Conservation (phyloP, 371 early-diverging fungal genomes). For the Saksenaea oblongispora region DNA sequence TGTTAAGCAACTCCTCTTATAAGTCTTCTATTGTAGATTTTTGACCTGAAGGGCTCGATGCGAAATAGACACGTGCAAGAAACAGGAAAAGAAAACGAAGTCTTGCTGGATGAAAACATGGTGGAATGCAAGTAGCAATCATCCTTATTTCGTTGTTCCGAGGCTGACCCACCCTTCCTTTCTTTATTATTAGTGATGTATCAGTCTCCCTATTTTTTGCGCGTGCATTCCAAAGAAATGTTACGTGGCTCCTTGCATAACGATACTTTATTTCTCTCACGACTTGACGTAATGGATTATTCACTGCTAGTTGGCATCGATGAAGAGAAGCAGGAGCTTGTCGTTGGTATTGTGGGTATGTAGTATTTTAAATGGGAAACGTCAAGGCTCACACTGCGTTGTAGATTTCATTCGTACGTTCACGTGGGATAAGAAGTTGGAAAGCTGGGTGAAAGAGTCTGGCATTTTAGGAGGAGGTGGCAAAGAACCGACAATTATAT, state of each 20-base stretch:
- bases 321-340: slow-evolving; percentile 75
- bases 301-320: slow-evolving; percentile 92
- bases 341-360: slow-evolving; percentile 91
- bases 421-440: slow-evolving; percentile 96
- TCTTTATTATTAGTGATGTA: slow-evolving; percentile 53
- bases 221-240: slow-evolving; percentile 82
- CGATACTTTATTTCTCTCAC: slow-evolving; percentile 87
- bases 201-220: slow-evolving; percentile 86
- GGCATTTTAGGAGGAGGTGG: slow-evolving; percentile 84
- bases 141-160: background rate
- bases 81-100: slow-evolving; percentile 83
- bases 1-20: slow-evolving; percentile 3
- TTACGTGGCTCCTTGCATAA: slow-evolving; percentile 80
- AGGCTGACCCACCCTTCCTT: background rate
- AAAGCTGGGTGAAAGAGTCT: slow-evolving; percentile 94
- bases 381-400: background rate
- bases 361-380: background rate
- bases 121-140: slow-evolving; percentile 60
- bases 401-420: slow-evolving; percentile 93
- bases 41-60: slow-evolving; percentile 94
- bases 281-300: slow-evolving; percentile 95
- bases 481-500: slow-evolving; percentile 90
- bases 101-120: slow-evolving; percentile 91
- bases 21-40: slow-evolving; percentile 53
- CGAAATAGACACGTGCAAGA: slow-evolving; percentile 91